Evolutionary conservation across 139 green algal species (phyloP).

Genomic region (Pedinophyceae sp.): DNA sequence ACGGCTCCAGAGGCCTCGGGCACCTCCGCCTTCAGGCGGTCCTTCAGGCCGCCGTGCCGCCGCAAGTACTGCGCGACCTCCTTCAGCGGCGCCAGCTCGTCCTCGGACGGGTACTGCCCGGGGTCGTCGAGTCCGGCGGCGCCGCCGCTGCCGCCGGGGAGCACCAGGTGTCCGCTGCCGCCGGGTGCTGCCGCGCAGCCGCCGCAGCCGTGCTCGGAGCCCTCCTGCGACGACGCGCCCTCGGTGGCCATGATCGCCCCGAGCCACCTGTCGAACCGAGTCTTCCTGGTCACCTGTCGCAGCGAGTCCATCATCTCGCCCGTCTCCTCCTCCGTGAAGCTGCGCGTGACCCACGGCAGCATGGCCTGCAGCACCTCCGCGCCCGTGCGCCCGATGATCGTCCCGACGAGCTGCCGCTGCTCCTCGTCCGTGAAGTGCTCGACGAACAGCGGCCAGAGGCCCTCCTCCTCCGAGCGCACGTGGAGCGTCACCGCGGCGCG

Average conservation of each 20-base stretch:
- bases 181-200: conserved; percentile 5
- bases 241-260: conserved; percentile 13
- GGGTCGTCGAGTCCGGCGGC: not conserved
- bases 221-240: too few species aligned
- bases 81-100: conserved; percentile 19
- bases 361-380: conserved; percentile 87
- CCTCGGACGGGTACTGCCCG: conserved; percentile 3
- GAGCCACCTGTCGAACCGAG: conserved; percentile 90
- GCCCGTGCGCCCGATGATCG: conserved; percentile 79
- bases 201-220: conserved; percentile 5
- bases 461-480: conserved; percentile 69
- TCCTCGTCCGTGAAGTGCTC: conserved; percentile 78
- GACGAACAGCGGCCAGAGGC: conserved; percentile 94
- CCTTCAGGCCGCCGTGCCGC: not conserved
- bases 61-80: conserved; percentile 55
- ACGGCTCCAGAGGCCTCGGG: conserved; percentile 9
- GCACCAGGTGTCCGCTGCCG: not conserved
- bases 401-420: conserved; percentile 81
- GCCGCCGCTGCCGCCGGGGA: not conserved
- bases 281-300: conserved; percentile 50
- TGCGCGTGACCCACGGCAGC: conserved; percentile 73
- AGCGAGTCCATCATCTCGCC: conserved; percentile 19
- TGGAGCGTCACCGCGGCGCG: conserved; percentile 67
- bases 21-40: not conserved
- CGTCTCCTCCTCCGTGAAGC: conserved; percentile 20